Evolutionary conservation across 2,329 filamentous ascomycete genomes (phyloP).

Genomic region (Ceratocystis ficicola): DNA sequence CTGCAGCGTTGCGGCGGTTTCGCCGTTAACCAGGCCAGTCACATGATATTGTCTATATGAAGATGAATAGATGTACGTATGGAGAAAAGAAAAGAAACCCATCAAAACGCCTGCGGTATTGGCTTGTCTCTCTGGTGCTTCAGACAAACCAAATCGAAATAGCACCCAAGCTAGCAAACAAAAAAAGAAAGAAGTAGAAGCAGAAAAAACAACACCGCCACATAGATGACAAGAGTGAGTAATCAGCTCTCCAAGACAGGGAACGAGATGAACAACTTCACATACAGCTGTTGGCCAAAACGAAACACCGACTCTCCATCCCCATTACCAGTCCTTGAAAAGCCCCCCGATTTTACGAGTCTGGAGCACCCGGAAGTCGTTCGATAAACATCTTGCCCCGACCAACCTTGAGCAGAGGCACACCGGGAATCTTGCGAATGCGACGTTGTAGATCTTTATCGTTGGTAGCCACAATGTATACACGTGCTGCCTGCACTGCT

Average conservation of each 20-base stretch:
- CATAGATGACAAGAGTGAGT: neutral
- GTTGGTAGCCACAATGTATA: slow-evolving; percentile 68
- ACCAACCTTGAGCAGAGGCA: slow-evolving; percentile 67
- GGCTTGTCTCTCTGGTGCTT: neutral
- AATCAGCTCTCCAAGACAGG: too few species aligned
- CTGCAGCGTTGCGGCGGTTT: too few species aligned
- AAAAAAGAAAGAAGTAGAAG: neutral
- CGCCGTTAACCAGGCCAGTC: neutral
- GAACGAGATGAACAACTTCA: neutral
- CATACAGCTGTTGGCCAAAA: neutral
- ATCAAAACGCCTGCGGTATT: neutral
- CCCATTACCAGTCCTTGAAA: neutral
- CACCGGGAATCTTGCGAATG: slow-evolving; percentile 57
- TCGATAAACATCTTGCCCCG: slow-evolving; percentile 92
- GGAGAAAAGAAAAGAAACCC: neutral
- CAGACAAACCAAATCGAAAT: neutral
- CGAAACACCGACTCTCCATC: neutral
- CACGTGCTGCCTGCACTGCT: slow-evolving; percentile 58
- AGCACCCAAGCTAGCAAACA: neutral
- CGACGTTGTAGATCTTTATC: slow-evolving; percentile 72
- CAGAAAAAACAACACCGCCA: neutral
- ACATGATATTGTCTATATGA: slow-evolving; percentile 7
- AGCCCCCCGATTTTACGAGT: slow-evolving; percentile 30
- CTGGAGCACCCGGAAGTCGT: slow-evolving; percentile 71
- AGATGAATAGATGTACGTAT: neutral